phyloP scores from a whole-genome alignment of 768 basidiomycete genomes.

The Sarcomyxa edulis region DNA sequence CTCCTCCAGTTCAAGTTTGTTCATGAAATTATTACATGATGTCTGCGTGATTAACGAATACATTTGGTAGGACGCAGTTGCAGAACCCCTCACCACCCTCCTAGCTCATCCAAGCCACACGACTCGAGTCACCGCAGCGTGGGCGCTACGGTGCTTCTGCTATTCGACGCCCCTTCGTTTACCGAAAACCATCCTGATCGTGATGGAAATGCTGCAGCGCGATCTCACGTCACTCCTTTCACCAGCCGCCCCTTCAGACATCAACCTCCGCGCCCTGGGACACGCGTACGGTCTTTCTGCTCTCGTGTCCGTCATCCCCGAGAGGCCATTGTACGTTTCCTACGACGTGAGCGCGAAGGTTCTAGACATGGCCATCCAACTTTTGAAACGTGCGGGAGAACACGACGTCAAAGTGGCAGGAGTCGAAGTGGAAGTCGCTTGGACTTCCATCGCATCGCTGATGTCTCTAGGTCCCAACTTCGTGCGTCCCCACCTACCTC shows the following conservation, averaged over 20 bases:
- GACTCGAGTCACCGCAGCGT: conserved; percentile 81
- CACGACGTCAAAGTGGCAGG: conserved; percentile 81
- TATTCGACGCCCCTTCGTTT: conserved; percentile 82
- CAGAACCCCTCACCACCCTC: conserved; percentile 80
- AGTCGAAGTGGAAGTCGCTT: conserved; percentile 88
- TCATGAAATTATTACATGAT: background rate
- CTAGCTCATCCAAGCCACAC: conserved; percentile 84
- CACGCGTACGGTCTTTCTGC: conserved; percentile 89
- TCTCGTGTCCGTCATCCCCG: conserved; percentile 79
- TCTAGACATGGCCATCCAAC: conserved; percentile 83
- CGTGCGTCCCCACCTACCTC: conserved; percentile 88
- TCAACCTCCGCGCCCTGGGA: conserved; percentile 70
- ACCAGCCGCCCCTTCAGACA: conserved; percentile 67
- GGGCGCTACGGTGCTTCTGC: conserved; percentile 89
- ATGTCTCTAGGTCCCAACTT: conserved; percentile 94
- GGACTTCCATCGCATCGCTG: conserved; percentile 86
- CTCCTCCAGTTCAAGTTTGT: conserved; percentile 76
- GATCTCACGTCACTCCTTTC: conserved; percentile 73
- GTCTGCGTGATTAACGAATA: background rate
- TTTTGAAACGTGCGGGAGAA: conserved; percentile 88
- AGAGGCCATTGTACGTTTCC: conserved; percentile 88
- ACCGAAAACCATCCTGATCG: conserved; percentile 68
- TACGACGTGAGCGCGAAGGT: conserved; percentile 90
- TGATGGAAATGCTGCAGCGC: conserved; percentile 79
- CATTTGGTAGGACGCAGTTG: conserved; percentile 61